phyloP scores from a whole-genome alignment of 2,329 filamentous ascomycete genomes.

The Alternaria sp. region DNA sequence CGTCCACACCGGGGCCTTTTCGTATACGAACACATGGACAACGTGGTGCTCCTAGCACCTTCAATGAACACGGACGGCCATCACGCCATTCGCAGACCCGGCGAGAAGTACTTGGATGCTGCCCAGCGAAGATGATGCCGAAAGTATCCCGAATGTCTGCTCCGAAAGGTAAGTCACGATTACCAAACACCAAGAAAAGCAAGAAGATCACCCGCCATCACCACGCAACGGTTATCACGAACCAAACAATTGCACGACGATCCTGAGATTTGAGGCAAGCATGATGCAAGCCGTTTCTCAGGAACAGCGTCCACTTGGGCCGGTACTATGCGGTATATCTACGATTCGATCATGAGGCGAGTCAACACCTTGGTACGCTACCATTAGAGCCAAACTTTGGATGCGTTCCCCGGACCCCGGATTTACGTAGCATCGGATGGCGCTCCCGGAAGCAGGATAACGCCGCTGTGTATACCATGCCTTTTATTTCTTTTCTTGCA shows the following conservation, averaged over 20 bases:
- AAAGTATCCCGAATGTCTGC: neutral
- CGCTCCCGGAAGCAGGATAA: neutral
- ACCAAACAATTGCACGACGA: neutral
- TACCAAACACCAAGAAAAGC: conserved; percentile 1
- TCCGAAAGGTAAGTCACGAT: neutral
- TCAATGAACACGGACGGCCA: neutral
- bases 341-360: neutral
- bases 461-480: neutral
- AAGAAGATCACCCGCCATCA: neutral
- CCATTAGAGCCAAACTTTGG: conserved; percentile 7
- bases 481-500: neutral
- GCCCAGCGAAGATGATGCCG: neutral
- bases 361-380: conserved; percentile 8
- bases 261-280: neutral
- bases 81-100: neutral
- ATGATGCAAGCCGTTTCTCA: conserved; percentile 6
- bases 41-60: conserved; percentile 9
- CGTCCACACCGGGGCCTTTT: conserved; percentile 1
- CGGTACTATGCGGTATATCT: conserved; percentile 7
- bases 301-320: neutral
- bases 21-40: conserved; percentile 15
- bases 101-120: neutral
- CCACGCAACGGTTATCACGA: conserved; percentile 5
- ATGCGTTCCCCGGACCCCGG: conserved; percentile 6
- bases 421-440: conserved; percentile 2